These are phyloP conservation scores for Aspergillus sclerotioniger DNA, from an alignment of 495 filamentous ascomycete genomes.

Conservation along the genomic window DNA sequence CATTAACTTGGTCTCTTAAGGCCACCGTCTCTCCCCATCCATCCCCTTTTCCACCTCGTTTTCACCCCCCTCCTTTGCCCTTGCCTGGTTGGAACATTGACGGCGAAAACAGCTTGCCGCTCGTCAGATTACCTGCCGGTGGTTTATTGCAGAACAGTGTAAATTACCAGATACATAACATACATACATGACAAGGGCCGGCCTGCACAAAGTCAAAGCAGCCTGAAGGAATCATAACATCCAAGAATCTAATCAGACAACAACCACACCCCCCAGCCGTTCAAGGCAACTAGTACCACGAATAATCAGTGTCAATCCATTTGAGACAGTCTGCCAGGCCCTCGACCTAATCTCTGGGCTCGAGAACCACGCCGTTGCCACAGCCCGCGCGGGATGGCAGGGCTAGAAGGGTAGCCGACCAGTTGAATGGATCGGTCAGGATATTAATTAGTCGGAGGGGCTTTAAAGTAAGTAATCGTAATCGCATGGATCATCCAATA, in stretches of 20 bases:
- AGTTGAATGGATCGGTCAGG: conserved; percentile 12
- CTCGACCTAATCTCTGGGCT: conserved; percentile 9
- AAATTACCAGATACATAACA: neutral
- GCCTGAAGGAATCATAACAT: no score
- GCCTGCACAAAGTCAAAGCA: neutral
- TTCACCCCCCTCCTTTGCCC: neutral
- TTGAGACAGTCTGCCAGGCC: neutral
- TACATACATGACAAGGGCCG: neutral
- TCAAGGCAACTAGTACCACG: conserved; percentile 5
- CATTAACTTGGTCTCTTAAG: neutral
- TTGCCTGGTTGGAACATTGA: neutral
- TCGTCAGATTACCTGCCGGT: neutral
- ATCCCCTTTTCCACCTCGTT: neutral
- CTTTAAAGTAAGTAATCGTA: neutral
- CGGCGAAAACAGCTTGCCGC: neutral
- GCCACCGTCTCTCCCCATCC: neutral
- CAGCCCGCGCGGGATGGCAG: conserved; percentile 10
- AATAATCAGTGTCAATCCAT: neutral
- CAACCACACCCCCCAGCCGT: neutral
- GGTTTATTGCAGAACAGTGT: neutral
- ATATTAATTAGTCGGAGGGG: conserved; percentile 1
- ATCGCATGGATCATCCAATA: neutral
- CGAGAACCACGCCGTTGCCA: conserved; percentile 16
- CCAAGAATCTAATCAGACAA: neutral
- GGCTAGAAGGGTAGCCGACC: conserved; percentile 9